Evolutionary conservation across 2,329 filamentous ascomycete species (phyloP).

Genomic region (Trichoderma lentiforme): DNA sequence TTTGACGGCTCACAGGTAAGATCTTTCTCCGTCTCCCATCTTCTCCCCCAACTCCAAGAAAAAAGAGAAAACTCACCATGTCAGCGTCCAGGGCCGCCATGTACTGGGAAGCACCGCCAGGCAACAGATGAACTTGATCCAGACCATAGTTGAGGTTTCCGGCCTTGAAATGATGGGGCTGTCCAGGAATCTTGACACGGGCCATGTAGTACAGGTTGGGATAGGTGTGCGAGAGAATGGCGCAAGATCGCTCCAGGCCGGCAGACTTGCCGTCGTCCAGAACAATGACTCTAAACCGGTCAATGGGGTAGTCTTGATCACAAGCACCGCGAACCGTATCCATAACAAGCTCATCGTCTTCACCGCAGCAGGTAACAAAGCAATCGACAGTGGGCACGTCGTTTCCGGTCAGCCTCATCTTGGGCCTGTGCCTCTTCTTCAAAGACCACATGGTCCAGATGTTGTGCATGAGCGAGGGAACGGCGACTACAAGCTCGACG

Average conservation of each 20-base stretch:
- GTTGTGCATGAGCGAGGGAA: constrained; percentile 56
- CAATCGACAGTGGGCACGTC: constrained; percentile 54
- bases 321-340: constrained; percentile 56
- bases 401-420: constrained; percentile 49
- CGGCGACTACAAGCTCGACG: constrained; percentile 50
- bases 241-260: constrained; percentile 39
- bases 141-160: constrained; percentile 62
- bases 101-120: constrained; percentile 54
- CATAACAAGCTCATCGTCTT: constrained; percentile 53
- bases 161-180: constrained; percentile 59
- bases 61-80: constrained; percentile 43
- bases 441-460: constrained; percentile 56
- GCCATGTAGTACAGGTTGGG: constrained; percentile 53
- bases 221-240: constrained; percentile 37
- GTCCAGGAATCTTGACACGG: constrained; percentile 46
- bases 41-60: not conserved
- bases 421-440: constrained; percentile 51
- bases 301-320: constrained; percentile 51
- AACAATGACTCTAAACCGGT: constrained; percentile 52
- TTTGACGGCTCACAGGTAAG: not conserved
- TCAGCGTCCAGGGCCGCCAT: constrained; percentile 65
- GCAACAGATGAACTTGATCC: constrained; percentile 47
- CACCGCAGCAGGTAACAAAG: constrained; percentile 56
- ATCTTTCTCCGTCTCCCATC: not conserved
- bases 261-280: constrained; percentile 53